Conservation (phyloP, 768 basidiomycete species). For the Rhizopogon vinicolor region DNA sequence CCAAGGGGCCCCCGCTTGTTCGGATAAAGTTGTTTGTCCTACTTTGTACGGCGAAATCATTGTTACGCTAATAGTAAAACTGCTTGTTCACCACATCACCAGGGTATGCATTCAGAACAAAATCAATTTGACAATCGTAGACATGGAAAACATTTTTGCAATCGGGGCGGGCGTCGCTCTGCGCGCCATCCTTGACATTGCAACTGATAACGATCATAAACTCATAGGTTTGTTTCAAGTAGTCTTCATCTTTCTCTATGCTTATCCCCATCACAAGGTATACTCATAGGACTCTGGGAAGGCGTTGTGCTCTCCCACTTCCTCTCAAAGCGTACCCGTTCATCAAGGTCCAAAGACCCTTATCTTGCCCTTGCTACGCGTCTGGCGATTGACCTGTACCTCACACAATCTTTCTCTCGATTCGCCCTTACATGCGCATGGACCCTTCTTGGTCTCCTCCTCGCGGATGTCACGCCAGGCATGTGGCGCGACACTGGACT, state of each 20-base stretch:
- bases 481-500: slow-evolving; percentile 42
- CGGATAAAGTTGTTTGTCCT: no score
- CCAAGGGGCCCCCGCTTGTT: no score
- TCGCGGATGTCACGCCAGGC: slow-evolving; percentile 46
- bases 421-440: slow-evolving; percentile 47
- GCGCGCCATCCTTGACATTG: slow-evolving; percentile 55
- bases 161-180: slow-evolving; percentile 64
- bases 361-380: slow-evolving; percentile 64
- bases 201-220: slow-evolving; percentile 29
- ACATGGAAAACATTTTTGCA: slow-evolving; percentile 69
- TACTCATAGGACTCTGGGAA: slow-evolving; percentile 76
- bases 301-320: slow-evolving; percentile 73
- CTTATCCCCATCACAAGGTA: slow-evolving; percentile 42
- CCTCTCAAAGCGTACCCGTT: slow-evolving; percentile 53
- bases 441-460: slow-evolving; percentile 48
- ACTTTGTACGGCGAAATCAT: no score
- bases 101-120: neutral
- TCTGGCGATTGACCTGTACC: slow-evolving; percentile 66
- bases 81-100: no score
- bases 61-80: no score
- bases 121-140: slow-evolving; percentile 8
- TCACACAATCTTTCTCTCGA: slow-evolving; percentile 50
- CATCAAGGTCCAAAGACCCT: slow-evolving; percentile 51
- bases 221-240: slow-evolving; percentile 21
- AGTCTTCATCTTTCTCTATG: neutral